phyloP scores from a whole-genome alignment of 2,329 filamentous ascomycete genomes.

The Neurospora crassa region DNA sequence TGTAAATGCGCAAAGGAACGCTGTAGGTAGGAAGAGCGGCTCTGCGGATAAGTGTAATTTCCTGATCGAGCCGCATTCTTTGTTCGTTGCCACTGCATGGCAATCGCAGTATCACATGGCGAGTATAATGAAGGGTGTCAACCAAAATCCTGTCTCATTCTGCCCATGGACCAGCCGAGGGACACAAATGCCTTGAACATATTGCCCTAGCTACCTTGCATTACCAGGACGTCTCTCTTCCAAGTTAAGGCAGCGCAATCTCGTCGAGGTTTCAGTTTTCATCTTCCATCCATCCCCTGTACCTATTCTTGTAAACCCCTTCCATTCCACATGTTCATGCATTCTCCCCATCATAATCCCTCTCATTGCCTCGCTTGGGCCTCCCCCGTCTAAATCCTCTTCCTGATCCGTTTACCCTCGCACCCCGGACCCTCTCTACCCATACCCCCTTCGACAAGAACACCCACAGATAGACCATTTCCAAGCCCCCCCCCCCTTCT shows the following conservation, averaged over 20 bases:
- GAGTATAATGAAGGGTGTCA: no score
- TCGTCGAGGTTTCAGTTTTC: not conserved
- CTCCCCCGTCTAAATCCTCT: no score
- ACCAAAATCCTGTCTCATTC: not conserved
- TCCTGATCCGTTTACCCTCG: no score
- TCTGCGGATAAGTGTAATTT: not conserved
- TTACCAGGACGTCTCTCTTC: not conserved
- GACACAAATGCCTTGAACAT: not conserved
- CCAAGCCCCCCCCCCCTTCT: not conserved
- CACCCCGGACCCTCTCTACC: not conserved
- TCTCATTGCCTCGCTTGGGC: not conserved
- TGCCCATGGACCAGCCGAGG: not conserved
- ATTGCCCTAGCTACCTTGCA: not conserved
- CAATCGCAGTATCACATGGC: not conserved
- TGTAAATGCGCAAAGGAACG: not conserved
- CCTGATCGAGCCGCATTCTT: not conserved
- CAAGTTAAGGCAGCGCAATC: not conserved
- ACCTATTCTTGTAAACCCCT: not conserved
- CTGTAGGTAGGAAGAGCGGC: not conserved
- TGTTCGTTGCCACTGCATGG: no score
- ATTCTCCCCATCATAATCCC: not conserved
- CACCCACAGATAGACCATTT: not conserved
- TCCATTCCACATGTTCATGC: not conserved
- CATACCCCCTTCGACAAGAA: no score
- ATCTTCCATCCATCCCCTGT: no score